Percentiles rank a stretch among this genome's conserved stretches.
Conservation (phyloP, 257 asterid genomes). For the Solanum commersonii region DNA sequence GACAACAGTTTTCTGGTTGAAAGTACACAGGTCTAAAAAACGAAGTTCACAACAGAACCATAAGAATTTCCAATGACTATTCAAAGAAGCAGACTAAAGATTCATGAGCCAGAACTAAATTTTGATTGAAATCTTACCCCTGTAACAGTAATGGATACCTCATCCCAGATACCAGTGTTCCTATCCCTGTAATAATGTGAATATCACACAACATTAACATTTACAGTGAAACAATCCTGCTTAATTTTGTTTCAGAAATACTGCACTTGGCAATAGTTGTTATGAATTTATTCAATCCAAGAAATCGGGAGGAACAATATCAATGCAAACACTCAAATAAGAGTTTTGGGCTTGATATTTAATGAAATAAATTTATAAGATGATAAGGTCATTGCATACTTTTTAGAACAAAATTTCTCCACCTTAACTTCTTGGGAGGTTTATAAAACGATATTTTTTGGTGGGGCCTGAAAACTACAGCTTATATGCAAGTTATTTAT, state of each 20-base stretch:
- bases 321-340: neutral
- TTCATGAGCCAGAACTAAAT: neutral
- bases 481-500: neutral
- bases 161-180: slow-evolving; percentile 99
- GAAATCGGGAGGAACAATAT: neutral
- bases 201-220: neutral
- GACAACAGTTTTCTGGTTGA: neutral
- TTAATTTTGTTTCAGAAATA: neutral
- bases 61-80: neutral
- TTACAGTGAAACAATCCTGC: neutral
- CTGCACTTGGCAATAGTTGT: neutral
- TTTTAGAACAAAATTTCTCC: neutral
- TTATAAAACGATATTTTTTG: neutral
- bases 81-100: neutral
- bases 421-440: neutral
- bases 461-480: neutral
- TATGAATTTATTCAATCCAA: neutral
- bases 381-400: neutral
- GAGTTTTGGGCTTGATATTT: neutral
- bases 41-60: neutral
- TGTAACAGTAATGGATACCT: slow-evolving; percentile 78
- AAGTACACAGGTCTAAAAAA: neutral
- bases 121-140: slow-evolving; percentile 53
- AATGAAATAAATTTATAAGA: neutral
- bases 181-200: slow-evolving; percentile 56